Base-by-base conservation (phyloP, 805 yeast species). In the Starmerella sirachaensis region DNA sequence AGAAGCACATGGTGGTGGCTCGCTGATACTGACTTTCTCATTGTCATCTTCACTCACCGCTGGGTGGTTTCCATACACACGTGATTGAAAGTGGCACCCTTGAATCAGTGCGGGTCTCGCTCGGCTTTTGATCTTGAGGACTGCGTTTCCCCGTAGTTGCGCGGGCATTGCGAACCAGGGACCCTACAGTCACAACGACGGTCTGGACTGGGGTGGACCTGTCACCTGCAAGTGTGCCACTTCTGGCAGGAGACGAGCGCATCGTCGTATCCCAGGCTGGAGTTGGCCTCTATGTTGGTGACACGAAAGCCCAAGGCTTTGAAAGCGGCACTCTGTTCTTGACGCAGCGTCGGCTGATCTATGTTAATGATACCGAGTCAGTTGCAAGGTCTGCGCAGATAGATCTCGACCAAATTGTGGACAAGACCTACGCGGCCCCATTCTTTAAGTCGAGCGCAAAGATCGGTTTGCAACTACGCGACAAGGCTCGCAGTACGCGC, bases 371-470 rank as follows among this genome's bases (percentile, higher is more conserved):
- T 38, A 48, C 14, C 5, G 41, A 47, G 14, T 68, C 72, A 1
- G 51, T 52, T 3, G 50, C 54, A 5, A 53, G 62, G 38, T 72
- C 81, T 2, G 53, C 78, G 2, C 65, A 65, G 2, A 41, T 78
- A 5, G 64, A 64, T 17, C 54, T 78, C 21, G 53, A 55, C 14
- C 66, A 63, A 32, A 57, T 77, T 4, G 54, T 51, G 2, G 43
- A 53, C 0, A 44, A 66, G 0, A 74, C 66, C 13, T 60, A 61
- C 34, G 56, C 63, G 5, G 56, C 66, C 1, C 22, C 83, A 13
- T 82, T 86, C 51, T 56, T 88, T 33, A 72, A 76, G 45, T 70
- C 85, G 5, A 79, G 91, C 10, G 84, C 96, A 0, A 82, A 85
- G 50, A 65, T 86, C n/a, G 71, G 66, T 5, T 41, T 73, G 29